phyloP scores from a whole-genome alignment of 441 rosid genomes.

The Populus hybrid region DNA sequence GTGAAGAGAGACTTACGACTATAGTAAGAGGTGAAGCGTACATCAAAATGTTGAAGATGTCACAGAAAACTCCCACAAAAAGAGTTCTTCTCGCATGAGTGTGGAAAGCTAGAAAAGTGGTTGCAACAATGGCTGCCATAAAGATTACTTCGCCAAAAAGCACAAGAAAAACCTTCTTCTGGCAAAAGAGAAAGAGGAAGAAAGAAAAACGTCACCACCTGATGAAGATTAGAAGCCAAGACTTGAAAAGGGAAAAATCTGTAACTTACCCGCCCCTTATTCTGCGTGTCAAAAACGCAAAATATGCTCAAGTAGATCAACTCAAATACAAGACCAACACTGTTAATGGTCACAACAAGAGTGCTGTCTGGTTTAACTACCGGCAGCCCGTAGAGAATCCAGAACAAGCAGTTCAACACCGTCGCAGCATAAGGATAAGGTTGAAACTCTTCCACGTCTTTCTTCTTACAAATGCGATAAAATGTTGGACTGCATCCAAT shows the following conservation, averaged over 20 bases:
- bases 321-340: constrained; percentile 48
- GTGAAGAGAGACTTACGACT: constrained; percentile 34
- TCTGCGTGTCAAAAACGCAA: constrained; percentile 27
- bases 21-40: constrained; percentile 40
- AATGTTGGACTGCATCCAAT: constrained; percentile 52
- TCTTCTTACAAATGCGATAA: constrained; percentile 41
- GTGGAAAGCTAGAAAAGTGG: constrained; percentile 25
- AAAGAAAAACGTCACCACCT: background rate
- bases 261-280: constrained; percentile 36
- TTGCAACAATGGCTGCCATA: constrained; percentile 7
- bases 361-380: constrained; percentile 58
- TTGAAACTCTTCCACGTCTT: constrained; percentile 67
- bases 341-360: constrained; percentile 63
- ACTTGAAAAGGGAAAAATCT: background rate
- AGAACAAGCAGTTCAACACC: constrained; percentile 58
- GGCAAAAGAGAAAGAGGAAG: constrained; percentile 1
- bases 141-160: constrained; percentile 32
- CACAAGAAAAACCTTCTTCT: constrained; percentile 22
- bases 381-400: constrained; percentile 75
- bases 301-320: constrained; percentile 37
- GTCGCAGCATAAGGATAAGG: constrained; percentile 56
- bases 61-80: constrained; percentile 56
- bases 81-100: constrained; percentile 18
- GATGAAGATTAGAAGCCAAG: background rate
- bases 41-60: constrained; percentile 73